phyloP scores from a whole-genome alignment of 495 filamentous ascomycete genomes.

The Copromyces sp. region DNA sequence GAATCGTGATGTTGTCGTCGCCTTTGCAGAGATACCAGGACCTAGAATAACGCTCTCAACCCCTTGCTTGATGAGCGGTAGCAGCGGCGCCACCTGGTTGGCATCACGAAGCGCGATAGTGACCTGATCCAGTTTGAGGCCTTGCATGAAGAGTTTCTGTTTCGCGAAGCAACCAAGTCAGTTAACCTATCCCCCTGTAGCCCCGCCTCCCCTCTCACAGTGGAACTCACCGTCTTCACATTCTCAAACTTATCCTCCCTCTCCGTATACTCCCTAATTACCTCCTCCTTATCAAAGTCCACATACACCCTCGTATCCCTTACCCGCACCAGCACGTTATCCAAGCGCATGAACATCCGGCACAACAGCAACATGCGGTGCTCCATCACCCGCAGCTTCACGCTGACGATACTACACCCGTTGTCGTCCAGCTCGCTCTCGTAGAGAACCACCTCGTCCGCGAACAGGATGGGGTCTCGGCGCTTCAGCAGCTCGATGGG shows the following conservation, averaged over 20 bases:
- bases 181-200: not conserved
- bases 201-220: not conserved
- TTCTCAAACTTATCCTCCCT: slow-evolving; percentile 70
- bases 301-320: slow-evolving; percentile 87
- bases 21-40: not conserved
- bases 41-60: slow-evolving; percentile 34
- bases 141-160: slow-evolving; percentile 57
- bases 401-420: slow-evolving; percentile 76
- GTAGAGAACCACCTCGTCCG: slow-evolving; percentile 89
- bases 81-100: slow-evolving; percentile 61
- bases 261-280: slow-evolving; percentile 80
- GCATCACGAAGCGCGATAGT: slow-evolving; percentile 74
- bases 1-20: not conserved
- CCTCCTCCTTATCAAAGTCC: slow-evolving; percentile 71
- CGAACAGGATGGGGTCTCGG: slow-evolving; percentile 83
- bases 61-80: slow-evolving; percentile 56
- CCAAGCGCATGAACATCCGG: slow-evolving; percentile 88
- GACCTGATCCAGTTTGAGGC: slow-evolving; percentile 54
- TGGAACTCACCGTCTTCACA: slow-evolving; percentile 57
- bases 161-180: slow-evolving; percentile 1
- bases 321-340: slow-evolving; percentile 77
- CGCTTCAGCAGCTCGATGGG: slow-evolving; percentile 74
- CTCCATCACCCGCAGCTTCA: slow-evolving; percentile 89
- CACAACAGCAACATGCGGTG: slow-evolving; percentile 70
- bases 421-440: slow-evolving; percentile 98